Conservation (phyloP, 768 basidiomycete species). For the Saitozyma podzolica region DNA sequence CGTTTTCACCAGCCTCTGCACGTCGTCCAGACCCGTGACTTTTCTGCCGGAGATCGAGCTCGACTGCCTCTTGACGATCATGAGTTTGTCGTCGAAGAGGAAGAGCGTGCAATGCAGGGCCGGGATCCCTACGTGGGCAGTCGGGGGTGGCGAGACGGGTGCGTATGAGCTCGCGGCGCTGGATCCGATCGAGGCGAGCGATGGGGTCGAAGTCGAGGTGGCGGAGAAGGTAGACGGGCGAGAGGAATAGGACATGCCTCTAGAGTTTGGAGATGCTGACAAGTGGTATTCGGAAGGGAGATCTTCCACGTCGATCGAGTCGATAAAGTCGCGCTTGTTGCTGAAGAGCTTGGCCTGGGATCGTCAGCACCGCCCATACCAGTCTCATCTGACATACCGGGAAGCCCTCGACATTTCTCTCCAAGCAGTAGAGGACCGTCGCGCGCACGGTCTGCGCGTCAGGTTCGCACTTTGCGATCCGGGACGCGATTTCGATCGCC, state of each 20-base stretch:
- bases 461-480: constrained; percentile 86
- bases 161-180: constrained; percentile 11
- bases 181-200: constrained; percentile 30
- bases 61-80: constrained; percentile 78
- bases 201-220: constrained; percentile 49
- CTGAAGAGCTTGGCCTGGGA: constrained; percentile 74
- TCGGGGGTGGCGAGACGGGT: constrained; percentile 7
- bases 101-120: constrained; percentile 74
- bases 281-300: constrained; percentile 34
- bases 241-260: constrained; percentile 14
- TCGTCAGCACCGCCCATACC: constrained; percentile 1
- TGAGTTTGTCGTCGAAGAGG: constrained; percentile 89
- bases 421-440: constrained; percentile 80
- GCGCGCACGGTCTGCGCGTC: constrained; percentile 89
- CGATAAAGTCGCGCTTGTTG: constrained; percentile 80
- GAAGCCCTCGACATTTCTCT: constrained; percentile 82
- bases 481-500: constrained; percentile 82
- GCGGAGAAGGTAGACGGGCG: constrained; percentile 57
- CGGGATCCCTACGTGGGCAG: constrained; percentile 54
- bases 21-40: constrained; percentile 64
- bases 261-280: background rate
- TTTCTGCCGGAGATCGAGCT: constrained; percentile 43
- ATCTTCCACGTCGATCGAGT: constrained; percentile 92
- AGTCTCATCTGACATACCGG: constrained; percentile 56
- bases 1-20: constrained; percentile 57